A percentile compares a stretch with the other conserved stretches of the same genome.
Evolutionary conservation across 768 basidiomycete species (phyloP).

Genomic region (Pluteus cervinus): DNA sequence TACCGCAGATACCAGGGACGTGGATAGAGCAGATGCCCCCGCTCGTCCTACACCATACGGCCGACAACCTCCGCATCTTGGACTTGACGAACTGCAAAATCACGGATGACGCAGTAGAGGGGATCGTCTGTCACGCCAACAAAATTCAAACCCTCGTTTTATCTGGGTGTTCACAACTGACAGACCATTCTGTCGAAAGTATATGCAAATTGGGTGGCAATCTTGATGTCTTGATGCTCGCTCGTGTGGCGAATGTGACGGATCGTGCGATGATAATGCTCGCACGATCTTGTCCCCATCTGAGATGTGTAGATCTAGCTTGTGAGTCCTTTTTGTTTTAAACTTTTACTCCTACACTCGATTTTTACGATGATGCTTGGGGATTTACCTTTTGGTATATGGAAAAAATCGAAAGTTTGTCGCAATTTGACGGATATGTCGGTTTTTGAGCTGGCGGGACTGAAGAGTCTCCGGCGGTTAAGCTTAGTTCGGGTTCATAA

Average conservation of each 20-base stretch:
- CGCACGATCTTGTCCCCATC: constrained; percentile 60
- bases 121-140: constrained; percentile 70
- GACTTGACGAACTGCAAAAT: constrained; percentile 75
- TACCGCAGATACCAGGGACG: constrained; percentile 49
- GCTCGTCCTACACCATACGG: constrained; percentile 54
- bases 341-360: no score
- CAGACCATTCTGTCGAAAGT: constrained; percentile 61
- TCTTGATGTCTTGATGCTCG: constrained; percentile 75
- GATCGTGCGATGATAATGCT: constrained; percentile 67
- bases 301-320: constrained; percentile 82
- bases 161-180: constrained; percentile 71
- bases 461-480: constrained; percentile 67
- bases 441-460: constrained; percentile 70
- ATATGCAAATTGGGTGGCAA: constrained; percentile 69
- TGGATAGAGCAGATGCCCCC: constrained; percentile 62
- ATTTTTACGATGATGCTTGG: no score
- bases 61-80: constrained; percentile 71
- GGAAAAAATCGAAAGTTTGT: constrained; percentile 47
- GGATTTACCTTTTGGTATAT: background rate
- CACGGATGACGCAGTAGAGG: constrained; percentile 71
- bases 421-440: constrained; percentile 79
- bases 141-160: constrained; percentile 71
- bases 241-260: constrained; percentile 76
- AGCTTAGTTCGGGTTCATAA: constrained; percentile 77
- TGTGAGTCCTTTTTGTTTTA: constrained; percentile 47